Evolutionary conservation across 2,329 filamentous ascomycete species (phyloP).

Genomic region (Aspergillus ruber): DNA sequence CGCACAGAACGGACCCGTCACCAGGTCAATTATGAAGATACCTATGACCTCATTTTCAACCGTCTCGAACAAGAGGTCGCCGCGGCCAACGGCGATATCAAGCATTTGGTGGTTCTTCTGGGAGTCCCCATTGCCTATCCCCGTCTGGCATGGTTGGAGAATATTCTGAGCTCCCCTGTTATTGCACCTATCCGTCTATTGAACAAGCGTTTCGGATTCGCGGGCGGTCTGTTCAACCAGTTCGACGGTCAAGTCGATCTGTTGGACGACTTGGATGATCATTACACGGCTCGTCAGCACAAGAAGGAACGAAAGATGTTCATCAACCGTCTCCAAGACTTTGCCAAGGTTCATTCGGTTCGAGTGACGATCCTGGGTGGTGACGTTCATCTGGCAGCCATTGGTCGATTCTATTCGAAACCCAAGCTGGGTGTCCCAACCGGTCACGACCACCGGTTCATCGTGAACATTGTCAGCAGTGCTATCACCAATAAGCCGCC

Average conservation of each 20-base stretch:
- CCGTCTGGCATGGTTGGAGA: constrained; percentile 92
- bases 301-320: constrained; percentile 78
- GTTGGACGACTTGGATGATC: constrained; percentile 60
- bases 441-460: constrained; percentile 57
- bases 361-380: constrained; percentile 59
- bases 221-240: constrained; percentile 81
- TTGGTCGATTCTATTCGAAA: constrained; percentile 60
- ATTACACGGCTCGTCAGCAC: constrained; percentile 85
- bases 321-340: constrained; percentile 56
- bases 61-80: constrained; percentile 48
- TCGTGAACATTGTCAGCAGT: constrained; percentile 58
- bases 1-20: constrained; percentile 75
- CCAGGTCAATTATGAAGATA: constrained; percentile 76
- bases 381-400: constrained; percentile 58
- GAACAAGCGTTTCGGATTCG: constrained; percentile 82
- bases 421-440: constrained; percentile 51
- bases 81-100: constrained; percentile 49
- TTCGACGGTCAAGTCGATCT: constrained; percentile 74
- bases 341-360: constrained; percentile 50
- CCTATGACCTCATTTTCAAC: constrained; percentile 56
- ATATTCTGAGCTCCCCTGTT: constrained; percentile 76
- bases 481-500: constrained; percentile 65
- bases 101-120: constrained; percentile 57
- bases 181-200: constrained; percentile 84
- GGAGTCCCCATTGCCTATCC: constrained; percentile 65